A percentile compares a stretch with the other conserved stretches of the same genome.
Conservation (phyloP, 2,329 filamentous ascomycete species). For the Alternaria solani region DNA sequence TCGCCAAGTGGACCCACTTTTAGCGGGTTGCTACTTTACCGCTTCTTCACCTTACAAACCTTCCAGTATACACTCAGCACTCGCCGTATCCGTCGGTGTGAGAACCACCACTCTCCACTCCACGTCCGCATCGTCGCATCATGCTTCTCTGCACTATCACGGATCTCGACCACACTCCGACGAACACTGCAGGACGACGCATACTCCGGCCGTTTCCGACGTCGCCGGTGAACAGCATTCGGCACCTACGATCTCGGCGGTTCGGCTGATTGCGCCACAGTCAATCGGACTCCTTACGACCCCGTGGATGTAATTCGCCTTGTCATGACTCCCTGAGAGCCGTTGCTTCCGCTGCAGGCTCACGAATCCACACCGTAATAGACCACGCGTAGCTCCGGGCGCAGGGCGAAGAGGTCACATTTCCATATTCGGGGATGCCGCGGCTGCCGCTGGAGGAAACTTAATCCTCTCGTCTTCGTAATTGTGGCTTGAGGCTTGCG, state of each 20-base stretch:
- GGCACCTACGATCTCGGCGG: slow-evolving; percentile 22
- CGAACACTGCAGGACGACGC: slow-evolving; percentile 15
- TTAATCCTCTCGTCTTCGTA: slow-evolving; percentile 7
- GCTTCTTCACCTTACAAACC: slow-evolving; percentile 33
- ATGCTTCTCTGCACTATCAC: slow-evolving; percentile 12
- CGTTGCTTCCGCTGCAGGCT: slow-evolving; percentile 16
- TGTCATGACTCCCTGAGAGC: slow-evolving; percentile 6
- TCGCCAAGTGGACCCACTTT: slow-evolving; percentile 19
- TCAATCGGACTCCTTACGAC: slow-evolving; percentile 1
- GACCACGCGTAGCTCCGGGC: slow-evolving; percentile 11
- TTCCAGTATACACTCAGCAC: slow-evolving; percentile 12
- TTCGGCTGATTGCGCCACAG: slow-evolving; percentile 10
- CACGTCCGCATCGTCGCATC: slow-evolving; percentile 11
- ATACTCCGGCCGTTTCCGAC: slow-evolving; percentile 18
- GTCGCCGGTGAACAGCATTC: slow-evolving; percentile 19
- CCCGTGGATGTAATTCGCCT: slow-evolving; percentile 6
- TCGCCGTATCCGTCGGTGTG: slow-evolving; percentile 40
- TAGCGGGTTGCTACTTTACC: slow-evolving; percentile 31
- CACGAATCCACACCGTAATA: slow-evolving; percentile 5
- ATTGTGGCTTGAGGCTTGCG: slow-evolving; percentile 2
- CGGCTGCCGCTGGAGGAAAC: slow-evolving; percentile 2
- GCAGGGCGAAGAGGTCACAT: slow-evolving; percentile 10
- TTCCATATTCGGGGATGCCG: slow-evolving; percentile 5
- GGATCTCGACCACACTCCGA: slow-evolving; percentile 9
- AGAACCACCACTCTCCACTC: slow-evolving; percentile 28